Percentiles rank a stretch among this genome's conserved stretches.
Conservation (phyloP, 305 asterid species). For the Fraxinus velutina region DNA sequence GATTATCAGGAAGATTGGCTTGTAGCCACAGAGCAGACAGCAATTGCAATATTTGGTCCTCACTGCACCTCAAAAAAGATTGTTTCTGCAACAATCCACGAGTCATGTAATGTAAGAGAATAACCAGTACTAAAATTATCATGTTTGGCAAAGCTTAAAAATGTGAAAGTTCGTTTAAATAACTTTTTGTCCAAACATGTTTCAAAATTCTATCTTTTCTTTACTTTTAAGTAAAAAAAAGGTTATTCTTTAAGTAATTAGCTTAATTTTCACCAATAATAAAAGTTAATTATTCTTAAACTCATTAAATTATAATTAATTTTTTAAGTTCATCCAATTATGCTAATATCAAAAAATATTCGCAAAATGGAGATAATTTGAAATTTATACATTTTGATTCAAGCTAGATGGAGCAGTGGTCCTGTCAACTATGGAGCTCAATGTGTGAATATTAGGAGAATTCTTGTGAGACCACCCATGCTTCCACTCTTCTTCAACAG, state of each 20-base stretch:
- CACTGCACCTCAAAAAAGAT: conserved; percentile 62
- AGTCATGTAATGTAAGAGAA: conserved; percentile 4
- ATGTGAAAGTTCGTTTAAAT: neutral
- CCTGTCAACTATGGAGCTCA: conserved; percentile 69
- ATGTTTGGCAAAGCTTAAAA: neutral
- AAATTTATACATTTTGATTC: conserved; percentile 55
- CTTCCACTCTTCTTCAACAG: conserved; percentile 59
- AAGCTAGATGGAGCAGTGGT: conserved; percentile 57
- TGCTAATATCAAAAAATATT: neutral
- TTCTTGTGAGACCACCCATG: conserved; percentile 61
- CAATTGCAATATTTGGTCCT: conserved; percentile 83
- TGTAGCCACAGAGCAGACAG: conserved; percentile 86
- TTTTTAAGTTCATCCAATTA: neutral
- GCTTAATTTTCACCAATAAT: neutral
- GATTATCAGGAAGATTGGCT: conserved; percentile 70
- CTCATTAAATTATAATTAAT: neutral
- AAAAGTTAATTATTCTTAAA: neutral
- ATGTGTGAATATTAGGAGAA: conserved; percentile 73
- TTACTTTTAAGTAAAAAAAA: neutral
- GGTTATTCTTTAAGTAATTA: neutral
- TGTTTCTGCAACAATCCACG: conserved; percentile 57
- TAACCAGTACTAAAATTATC: neutral
- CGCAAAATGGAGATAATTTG: neutral
- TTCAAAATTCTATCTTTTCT: neutral
- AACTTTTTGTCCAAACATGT: neutral